Conservation (phyloP, 768 basidiomycete genomes). For the Lentinula boryana region DNA sequence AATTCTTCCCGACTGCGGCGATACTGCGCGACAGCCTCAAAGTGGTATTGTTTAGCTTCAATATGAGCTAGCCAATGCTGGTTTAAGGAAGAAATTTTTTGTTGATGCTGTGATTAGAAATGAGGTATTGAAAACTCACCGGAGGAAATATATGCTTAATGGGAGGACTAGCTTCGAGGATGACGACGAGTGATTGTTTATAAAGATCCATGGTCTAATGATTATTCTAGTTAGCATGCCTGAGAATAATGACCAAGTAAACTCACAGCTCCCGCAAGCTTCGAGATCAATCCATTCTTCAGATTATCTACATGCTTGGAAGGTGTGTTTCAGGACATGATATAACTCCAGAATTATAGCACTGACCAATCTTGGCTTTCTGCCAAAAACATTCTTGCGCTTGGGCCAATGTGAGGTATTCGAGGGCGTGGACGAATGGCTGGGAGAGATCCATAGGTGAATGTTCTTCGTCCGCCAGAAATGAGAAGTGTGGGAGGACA, state of each 20-base stretch:
- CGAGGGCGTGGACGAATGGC: conserved; percentile 54
- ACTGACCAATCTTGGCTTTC: conserved; percentile 73
- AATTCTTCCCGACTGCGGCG: conserved; percentile 87
- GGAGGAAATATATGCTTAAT: conserved; percentile 47
- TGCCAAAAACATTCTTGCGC: conserved; percentile 99
- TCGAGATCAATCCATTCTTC: conserved; percentile 81
- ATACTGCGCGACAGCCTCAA: conserved; percentile 83
- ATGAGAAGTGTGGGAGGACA: conserved; percentile 45
- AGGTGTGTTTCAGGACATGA: conserved; percentile 5
- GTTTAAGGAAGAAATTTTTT: not conserved
- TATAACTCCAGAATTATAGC: not conserved
- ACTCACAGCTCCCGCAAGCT: conserved; percentile 67
- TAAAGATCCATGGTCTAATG: conserved; percentile 62
- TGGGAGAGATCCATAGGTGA: conserved; percentile 60
- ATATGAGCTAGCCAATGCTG: conserved; percentile 81
- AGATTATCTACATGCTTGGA: conserved; percentile 40
- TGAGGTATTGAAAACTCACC: conserved; percentile 27
- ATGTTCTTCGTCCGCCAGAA: conserved; percentile 45
- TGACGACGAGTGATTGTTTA: conserved; percentile 34
- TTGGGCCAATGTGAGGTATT: conserved; percentile 82
- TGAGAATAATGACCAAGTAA: not conserved
- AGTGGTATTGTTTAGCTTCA: conserved; percentile 79
- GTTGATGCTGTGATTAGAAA: too few species aligned
- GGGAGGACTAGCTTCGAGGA: conserved; percentile 37
- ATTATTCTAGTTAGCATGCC: not conserved